Evolutionary conservation across 106 monocot species (phyloP).

Genomic region (Gastrodia elata): DNA sequence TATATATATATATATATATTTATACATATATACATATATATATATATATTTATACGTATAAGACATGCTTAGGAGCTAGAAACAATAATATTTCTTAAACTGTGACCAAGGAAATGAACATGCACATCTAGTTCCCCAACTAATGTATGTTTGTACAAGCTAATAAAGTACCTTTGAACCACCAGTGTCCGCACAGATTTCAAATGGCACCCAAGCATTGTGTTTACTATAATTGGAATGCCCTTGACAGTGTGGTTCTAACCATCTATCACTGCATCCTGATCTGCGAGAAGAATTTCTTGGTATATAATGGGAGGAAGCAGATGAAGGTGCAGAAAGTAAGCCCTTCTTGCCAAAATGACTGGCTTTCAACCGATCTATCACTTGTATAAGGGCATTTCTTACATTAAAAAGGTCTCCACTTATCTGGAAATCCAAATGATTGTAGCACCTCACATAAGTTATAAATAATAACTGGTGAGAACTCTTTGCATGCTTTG

Average conservation of each 20-base stretch:
- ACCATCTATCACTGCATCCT: not conserved
- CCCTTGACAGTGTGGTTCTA: not conserved
- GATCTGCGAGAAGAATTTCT: not conserved
- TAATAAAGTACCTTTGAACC: not conserved
- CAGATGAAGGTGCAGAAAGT: not conserved
- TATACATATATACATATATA: not conserved
- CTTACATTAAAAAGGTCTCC: slow-evolving; percentile 47
- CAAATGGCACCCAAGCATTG: not conserved
- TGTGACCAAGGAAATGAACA: not conserved
- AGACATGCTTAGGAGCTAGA: not conserved
- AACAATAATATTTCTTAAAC: not conserved
- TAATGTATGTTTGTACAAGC: not conserved
- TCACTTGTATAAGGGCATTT: slow-evolving; percentile 54
- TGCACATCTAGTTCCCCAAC: not conserved
- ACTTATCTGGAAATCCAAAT: slow-evolving; percentile 35
- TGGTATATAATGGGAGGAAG: not conserved
- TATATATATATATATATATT: not conserved
- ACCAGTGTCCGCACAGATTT: not conserved
- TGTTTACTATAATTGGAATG: not conserved
- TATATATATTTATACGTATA: no score
- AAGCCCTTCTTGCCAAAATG: slow-evolving; percentile 20
- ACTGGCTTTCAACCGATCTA: slow-evolving; percentile 37
- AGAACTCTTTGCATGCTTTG: slow-evolving; percentile 1
- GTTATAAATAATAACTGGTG: not conserved
- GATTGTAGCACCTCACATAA: slow-evolving; percentile 5